Conservation (phyloP, 352 stramenopile genomes). For the Pelagophyceae sp. region DNA sequence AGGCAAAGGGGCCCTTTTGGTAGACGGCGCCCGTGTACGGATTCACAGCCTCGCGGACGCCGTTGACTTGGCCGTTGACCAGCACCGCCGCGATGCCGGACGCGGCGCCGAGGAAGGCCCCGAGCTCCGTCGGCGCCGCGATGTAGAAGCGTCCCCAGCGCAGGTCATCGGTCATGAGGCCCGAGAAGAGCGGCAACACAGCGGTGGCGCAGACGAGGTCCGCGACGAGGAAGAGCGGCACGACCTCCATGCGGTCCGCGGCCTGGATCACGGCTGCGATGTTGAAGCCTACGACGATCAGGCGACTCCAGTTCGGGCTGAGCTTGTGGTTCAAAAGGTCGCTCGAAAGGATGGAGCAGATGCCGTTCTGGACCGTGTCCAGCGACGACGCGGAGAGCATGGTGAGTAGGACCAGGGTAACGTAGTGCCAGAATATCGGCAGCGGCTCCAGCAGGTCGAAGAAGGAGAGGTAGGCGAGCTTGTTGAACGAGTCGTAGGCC, state of each 20-base stretch:
- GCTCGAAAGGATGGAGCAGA: conserved; percentile 39
- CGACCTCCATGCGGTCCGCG: conserved; percentile 44
- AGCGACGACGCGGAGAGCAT: conserved; percentile 42
- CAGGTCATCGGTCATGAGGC: conserved; percentile 42
- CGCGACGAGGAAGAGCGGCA: conserved; percentile 50
- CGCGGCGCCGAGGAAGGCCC: conserved; percentile 44
- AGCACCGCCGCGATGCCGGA: conserved; percentile 44
- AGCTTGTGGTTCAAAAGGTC: conserved; percentile 38
- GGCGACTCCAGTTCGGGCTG: conserved; percentile 17
- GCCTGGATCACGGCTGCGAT: conserved; percentile 45
- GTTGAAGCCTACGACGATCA: conserved; percentile 45
- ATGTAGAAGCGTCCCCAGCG: conserved; percentile 32
- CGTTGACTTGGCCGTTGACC: conserved; percentile 43
- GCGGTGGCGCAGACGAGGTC: conserved; percentile 51
- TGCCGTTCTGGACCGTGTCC: conserved; percentile 49
- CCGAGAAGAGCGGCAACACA: conserved; percentile 47
- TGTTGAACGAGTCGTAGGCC: conserved; percentile 43
- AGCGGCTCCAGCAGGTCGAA: conserved; percentile 47
- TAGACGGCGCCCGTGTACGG: conserved; percentile 37
- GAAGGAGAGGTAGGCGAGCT: conserved; percentile 46
- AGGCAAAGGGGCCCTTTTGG: conserved; percentile 39
- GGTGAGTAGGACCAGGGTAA: conserved; percentile 48
- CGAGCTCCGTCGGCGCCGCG: conserved; percentile 45
- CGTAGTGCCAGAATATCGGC: conserved; percentile 41
- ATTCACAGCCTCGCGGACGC: conserved; percentile 35